A percentile compares a stretch with the other conserved stretches of the same genome.
Conservation (phyloP, 2,329 filamentous ascomycete species). For the Metarhizium guizhouense region DNA sequence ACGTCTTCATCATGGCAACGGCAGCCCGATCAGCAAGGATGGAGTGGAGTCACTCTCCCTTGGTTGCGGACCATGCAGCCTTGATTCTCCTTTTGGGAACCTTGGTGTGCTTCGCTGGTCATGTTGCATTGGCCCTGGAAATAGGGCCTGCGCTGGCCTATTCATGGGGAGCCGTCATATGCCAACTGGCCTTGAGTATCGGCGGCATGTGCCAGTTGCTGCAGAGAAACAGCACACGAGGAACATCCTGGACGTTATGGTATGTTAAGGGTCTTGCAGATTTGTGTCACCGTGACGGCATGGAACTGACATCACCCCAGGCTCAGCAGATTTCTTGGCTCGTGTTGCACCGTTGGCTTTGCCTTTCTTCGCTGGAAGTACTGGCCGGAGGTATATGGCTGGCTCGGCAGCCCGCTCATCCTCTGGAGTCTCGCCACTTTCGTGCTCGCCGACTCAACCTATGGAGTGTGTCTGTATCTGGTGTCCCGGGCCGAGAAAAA, state of each 20-base stretch:
- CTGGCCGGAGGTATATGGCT: conserved; percentile 9
- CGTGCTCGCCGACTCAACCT: conserved; percentile 3
- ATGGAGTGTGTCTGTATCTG: conserved; percentile 6
- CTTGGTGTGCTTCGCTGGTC: conserved; percentile 8
- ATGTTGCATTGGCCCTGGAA: conserved; percentile 9
- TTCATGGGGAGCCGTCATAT: conserved; percentile 10
- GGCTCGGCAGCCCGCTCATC: conserved; percentile 6
- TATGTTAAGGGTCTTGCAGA: neutral
- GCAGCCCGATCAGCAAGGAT: conserved; percentile 6
- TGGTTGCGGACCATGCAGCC: conserved; percentile 6
- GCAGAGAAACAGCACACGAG: conserved; percentile 8
- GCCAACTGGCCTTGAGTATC: conserved; percentile 8
- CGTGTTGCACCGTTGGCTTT: conserved; percentile 9
- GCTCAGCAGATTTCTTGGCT: conserved; percentile 8
- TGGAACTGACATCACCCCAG: neutral
- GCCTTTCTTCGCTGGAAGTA: conserved; percentile 8
- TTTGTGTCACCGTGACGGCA: neutral
- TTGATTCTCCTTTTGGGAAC: conserved; percentile 6
- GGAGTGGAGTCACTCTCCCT: conserved; percentile 8
- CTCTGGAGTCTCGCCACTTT: conserved; percentile 8
- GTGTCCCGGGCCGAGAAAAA: conserved; percentile 1
- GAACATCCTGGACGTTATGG: conserved; percentile 8
- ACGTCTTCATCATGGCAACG: conserved; percentile 8
- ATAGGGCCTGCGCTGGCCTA: conserved; percentile 9
- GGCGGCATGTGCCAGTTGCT: conserved; percentile 9